phyloP scores from a whole-genome alignment of 2,329 filamentous ascomycete genomes.

The Drechslerella coelobrocha region DNA sequence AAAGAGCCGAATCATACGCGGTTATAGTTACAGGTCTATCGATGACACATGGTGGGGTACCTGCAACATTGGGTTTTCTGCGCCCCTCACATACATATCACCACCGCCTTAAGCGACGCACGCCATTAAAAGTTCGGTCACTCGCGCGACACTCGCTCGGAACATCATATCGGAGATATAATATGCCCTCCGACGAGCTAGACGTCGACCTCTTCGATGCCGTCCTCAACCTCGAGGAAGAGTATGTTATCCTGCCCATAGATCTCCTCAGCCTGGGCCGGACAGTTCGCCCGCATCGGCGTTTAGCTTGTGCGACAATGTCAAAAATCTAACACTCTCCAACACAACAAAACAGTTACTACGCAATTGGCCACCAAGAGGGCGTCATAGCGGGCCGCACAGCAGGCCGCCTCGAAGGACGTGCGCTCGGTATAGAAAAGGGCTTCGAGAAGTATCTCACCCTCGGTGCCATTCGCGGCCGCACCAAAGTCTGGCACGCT shows the following conservation, averaged over 20 bases:
- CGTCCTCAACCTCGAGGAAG: constrained; percentile 54
- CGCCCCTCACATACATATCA: background rate
- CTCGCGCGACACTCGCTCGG: background rate
- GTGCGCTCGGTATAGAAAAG: constrained; percentile 86
- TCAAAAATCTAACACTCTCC: constrained; percentile 5
- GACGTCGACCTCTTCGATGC: constrained; percentile 53
- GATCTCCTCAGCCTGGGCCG: background rate
- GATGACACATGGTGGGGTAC: background rate
- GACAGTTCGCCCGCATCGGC: too few species aligned
- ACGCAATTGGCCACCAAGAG: constrained; percentile 78
- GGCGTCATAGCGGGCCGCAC: constrained; percentile 77
- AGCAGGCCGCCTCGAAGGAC: constrained; percentile 84
- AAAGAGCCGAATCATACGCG: too few species aligned
- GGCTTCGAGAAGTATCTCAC: constrained; percentile 91
- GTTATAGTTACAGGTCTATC: too few species aligned
- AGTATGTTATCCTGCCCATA: constrained; percentile 46
- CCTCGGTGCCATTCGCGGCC: constrained; percentile 78
- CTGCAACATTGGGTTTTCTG: background rate
- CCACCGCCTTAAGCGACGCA: background rate
- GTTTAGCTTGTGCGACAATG: too few species aligned
- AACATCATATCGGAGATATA: background rate
- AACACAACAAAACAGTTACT: constrained; percentile 64
- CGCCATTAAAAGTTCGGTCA: background rate
- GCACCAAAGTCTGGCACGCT: constrained; percentile 82
- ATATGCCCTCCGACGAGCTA: background rate